Base-by-base conservation (phyloP, 73 alveolate genomes). In the Paramecium caudatum region DNA sequence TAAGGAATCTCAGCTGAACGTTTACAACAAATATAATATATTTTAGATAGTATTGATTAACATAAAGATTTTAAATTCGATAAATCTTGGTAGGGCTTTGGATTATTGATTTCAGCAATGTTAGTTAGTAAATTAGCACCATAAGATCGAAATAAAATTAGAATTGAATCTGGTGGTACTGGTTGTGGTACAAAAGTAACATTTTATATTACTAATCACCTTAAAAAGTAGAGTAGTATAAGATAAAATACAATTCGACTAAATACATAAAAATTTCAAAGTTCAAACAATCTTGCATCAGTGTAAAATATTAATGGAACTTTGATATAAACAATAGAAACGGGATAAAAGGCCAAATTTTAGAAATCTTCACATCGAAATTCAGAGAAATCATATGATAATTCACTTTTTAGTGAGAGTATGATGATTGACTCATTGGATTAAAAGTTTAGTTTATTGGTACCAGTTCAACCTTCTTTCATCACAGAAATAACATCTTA, bases 51-150 rank as follows among this genome's bases (percentile, higher is more conserved):
- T 33, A 0, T 65, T 4, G 17, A 36, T 16, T 16, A 65, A 25
- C 46, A 65, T 12, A 65, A 32, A 10, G 82, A 82, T 13, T 23
- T 46, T 33, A 12, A 47, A 25, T 17, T 30, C 27, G n/a, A 41
- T 49, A 17, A 82, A 47, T 8, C 23, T 4, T 82, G 82, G 78
- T 13, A 82, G 25, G 93, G 93, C 34, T 86, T 86, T 19, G 93
- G 93, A 5, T 41, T 86, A 41, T 47, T 78, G 16, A 86, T 86
- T 10, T 86, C 82, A 3, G 43, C 63, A 4, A 39, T 65, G 6
- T 33, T 63, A 47, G 82, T 86, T 13, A 37, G 41, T 10, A 62
- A 62, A 19, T 36, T 86, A 41, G 93, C 80, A 36, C 70, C 93
- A 19, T 47, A 25, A 34, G 63, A 70, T 37, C 61, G 43, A 19